A percentile compares a stretch with the other conserved stretches of the same genome.
Evolutionary conservation across 1,284 basidiomycete species (phyloP).

Genomic region (Trametes pubescens): DNA sequence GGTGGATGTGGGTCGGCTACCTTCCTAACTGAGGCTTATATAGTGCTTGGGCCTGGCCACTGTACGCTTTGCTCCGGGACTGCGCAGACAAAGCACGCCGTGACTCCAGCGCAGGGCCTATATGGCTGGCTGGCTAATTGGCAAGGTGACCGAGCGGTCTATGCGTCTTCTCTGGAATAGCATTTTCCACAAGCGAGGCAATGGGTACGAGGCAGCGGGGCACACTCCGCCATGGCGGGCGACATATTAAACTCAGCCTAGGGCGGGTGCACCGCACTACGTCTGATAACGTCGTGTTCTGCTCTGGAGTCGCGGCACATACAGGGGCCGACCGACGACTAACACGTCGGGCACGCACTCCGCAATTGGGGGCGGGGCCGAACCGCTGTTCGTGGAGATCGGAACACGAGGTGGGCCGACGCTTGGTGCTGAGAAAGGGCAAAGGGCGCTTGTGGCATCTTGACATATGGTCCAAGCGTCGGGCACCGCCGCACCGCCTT

Average conservation of each 20-base stretch:
- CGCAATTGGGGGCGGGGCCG: slow-evolving; percentile 8
- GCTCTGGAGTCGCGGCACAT: not conserved
- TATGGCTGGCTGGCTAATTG: not conserved
- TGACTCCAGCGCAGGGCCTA: slow-evolving; percentile 11
- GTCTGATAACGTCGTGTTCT: not conserved
- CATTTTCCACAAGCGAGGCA: not conserved
- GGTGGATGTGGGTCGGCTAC: not conserved
- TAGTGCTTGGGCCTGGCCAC: slow-evolving; percentile 10
- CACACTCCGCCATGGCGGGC: slow-evolving; percentile 1
- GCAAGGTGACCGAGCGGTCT: not conserved
- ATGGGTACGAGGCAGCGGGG: not conserved
- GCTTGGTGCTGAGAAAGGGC: not conserved
- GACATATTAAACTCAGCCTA: not conserved
- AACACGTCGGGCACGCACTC: not conserved
- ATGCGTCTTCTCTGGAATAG: not conserved
- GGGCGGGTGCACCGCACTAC: slow-evolving; percentile 3
- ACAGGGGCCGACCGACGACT: slow-evolving; percentile 5
- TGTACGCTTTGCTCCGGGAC: slow-evolving; percentile 16
- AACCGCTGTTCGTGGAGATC: slow-evolving; percentile 3
- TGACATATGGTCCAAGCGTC: slow-evolving; percentile 13
- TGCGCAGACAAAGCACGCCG: slow-evolving; percentile 19
- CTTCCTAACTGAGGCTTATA: slow-evolving; percentile 13
- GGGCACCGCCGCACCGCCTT: slow-evolving; percentile 14
- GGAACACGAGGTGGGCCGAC: slow-evolving; percentile 23
- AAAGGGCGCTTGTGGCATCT: slow-evolving; percentile 15